Evolutionary conservation across 306 rosid genomes (phyloP), one percentile per base, ranked within the genome.

Genomic region (Lotus japonicus): DNA sequence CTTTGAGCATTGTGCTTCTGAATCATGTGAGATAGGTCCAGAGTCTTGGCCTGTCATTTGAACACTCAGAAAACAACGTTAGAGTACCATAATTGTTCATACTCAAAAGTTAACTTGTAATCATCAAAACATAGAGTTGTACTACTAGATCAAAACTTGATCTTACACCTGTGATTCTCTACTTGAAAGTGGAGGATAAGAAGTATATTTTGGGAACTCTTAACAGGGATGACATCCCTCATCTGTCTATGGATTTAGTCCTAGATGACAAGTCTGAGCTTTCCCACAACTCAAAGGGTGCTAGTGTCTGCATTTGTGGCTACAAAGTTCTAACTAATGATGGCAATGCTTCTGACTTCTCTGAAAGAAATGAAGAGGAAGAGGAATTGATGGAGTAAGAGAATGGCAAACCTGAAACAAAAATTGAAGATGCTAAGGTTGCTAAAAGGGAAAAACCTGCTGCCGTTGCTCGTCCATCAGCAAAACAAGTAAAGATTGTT

Each of bases 201-300:
- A 90, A 88, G 70, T 66, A 81, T 83, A 92, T 90, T 15, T 15
- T 92, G 65, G 97, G 91, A 79, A 81, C 72, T 43, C 94, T 92
- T 50, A 61, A 66, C 3, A 57, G 68, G 21, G 88, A 87, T n/a
- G 69, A 76, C 3, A 49, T 84, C 50, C 97, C 97, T 11, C 97
- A 92, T n/a, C 7, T 85, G 4, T 43, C 87, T 0, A 50, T 83
- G 72, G 92, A 94, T 74, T 71, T 94, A 48, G 88, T 83, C 65
- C 74, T 94, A 0, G 88, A 90, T 41, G 58, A 75, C 4, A 87
- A 82, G 48, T 84, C 84, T 70, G 95, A 88, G 79, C 87, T 90
- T 18, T 90, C 95, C 3, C 97, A 94, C 81, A 88, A 43, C 69
- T 82, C 84, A 46, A 88, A 94, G 15, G 42, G 11, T 71, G 95